These are phyloP conservation scores for Phylloporus sp. DNA, from an alignment of 1,284 basidiomycete genomes.

Conservation along the genomic window DNA sequence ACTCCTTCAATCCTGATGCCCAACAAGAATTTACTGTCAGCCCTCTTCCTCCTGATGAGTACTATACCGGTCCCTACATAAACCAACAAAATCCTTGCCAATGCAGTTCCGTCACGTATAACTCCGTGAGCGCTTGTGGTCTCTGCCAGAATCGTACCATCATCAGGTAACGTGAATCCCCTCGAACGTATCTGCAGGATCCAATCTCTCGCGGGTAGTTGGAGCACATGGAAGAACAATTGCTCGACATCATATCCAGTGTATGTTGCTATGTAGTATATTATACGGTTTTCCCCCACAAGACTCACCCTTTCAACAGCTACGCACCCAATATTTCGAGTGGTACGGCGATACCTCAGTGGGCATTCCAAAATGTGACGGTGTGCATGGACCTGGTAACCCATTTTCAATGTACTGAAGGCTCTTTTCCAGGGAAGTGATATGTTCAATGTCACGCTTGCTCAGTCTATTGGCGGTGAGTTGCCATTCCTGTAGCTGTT, in stretches of 20 bases:
- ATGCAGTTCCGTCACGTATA: not conserved
- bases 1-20: not conserved
- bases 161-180: not conserved
- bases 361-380: not conserved
- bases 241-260: not conserved
- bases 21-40: not conserved
- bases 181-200: not conserved
- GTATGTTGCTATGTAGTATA: not conserved
- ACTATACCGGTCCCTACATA: not conserved
- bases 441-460: not conserved
- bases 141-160: not conserved
- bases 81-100: not conserved
- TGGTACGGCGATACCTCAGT: not conserved
- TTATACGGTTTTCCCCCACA: not conserved
- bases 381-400: not conserved
- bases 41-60: not conserved
- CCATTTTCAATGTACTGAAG: not conserved
- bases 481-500: not conserved
- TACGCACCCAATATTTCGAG: not conserved
- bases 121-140: not conserved
- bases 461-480: not conserved
- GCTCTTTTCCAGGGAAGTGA: not conserved
- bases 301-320: not conserved
- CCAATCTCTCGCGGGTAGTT: not conserved
- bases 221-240: not conserved